Evolutionary conservation across 2,329 filamentous ascomycete genomes (phyloP).

Genomic region (Aspergillus sp.): DNA sequence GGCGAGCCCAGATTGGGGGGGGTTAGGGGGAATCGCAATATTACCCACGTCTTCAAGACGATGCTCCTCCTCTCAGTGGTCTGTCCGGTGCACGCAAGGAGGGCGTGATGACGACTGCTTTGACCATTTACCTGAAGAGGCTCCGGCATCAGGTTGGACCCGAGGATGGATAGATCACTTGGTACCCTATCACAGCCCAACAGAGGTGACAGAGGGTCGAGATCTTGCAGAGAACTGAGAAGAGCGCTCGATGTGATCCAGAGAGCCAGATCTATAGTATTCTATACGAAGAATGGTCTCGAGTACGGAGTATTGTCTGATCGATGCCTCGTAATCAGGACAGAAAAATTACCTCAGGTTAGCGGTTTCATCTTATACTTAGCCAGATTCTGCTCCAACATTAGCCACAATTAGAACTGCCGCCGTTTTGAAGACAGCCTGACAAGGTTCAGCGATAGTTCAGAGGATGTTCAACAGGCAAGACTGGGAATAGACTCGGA

Average conservation of each 20-base stretch:
- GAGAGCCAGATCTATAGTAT: background rate
- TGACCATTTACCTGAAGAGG: background rate
- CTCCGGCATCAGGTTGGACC: background rate
- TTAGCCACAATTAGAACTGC: background rate
- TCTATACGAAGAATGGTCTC: background rate
- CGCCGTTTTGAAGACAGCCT: background rate
- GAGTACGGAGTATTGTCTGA: background rate
- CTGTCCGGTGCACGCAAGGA: background rate
- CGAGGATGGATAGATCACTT: background rate
- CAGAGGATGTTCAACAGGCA: background rate
- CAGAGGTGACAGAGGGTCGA: background rate
- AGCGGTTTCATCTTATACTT: constrained; percentile 17
- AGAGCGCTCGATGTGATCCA: background rate
- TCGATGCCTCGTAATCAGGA: constrained; percentile 8
- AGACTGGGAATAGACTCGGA: background rate
- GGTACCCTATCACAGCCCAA: background rate
- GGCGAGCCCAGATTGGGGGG: constrained; percentile 20
- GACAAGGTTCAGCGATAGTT: background rate
- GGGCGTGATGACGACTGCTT: background rate
- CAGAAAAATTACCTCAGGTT: constrained; percentile 12
- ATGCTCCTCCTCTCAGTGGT: constrained; percentile 3
- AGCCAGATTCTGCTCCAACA: background rate
- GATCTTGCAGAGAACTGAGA: background rate
- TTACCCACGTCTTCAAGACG: background rate
- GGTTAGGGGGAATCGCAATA: constrained; percentile 10